These are phyloP conservation scores for Gossypium trilobum DNA, from an alignment of 441 rosid genomes.

Conservation along the genomic window DNA sequence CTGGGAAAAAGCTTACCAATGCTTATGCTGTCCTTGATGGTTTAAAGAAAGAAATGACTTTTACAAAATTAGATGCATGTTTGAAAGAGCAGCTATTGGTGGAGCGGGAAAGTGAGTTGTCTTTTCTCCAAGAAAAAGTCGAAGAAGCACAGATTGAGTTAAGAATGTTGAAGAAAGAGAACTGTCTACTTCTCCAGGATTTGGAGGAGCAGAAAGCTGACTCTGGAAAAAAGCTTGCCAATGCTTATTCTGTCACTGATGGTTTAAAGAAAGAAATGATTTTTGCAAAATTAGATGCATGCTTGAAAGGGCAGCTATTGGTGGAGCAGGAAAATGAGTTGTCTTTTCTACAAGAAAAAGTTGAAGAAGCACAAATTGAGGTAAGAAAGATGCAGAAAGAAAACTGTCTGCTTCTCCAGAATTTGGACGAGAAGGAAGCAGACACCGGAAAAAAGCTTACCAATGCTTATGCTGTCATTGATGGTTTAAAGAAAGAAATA, in stretches of 20 bases:
- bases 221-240: too few relatives aligned
- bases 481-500: constrained; percentile 37
- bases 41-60: constrained; percentile 40
- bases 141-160: constrained; percentile 24
- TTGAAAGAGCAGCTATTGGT: constrained; percentile 37
- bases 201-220: constrained; percentile 41
- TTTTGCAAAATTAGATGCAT: constrained; percentile 42
- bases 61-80: constrained; percentile 46
- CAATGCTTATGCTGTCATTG: too few relatives aligned
- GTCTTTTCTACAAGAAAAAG: constrained; percentile 24
- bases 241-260: too few relatives aligned
- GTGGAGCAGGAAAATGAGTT: constrained; percentile 33
- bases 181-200: constrained; percentile 36
- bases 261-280: constrained; percentile 41
- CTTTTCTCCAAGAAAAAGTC: constrained; percentile 25
- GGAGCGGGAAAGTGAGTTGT: constrained; percentile 33
- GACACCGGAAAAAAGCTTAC: constrained; percentile 10
- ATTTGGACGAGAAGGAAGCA: constrained; percentile 41
- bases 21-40: constrained; percentile 36
- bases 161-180: constrained; percentile 39
- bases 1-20: constrained; percentile 28
- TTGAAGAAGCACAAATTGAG: constrained; percentile 26
- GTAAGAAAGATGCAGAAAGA: constrained; percentile 36
- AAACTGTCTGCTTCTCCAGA: constrained; percentile 35
- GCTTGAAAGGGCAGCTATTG: constrained; percentile 38